Evolutionary conservation across 1,284 basidiomycete genomes (phyloP), one percentile per base, ranked within the genome.

Genomic region (Spongiforma sp.): DNA sequence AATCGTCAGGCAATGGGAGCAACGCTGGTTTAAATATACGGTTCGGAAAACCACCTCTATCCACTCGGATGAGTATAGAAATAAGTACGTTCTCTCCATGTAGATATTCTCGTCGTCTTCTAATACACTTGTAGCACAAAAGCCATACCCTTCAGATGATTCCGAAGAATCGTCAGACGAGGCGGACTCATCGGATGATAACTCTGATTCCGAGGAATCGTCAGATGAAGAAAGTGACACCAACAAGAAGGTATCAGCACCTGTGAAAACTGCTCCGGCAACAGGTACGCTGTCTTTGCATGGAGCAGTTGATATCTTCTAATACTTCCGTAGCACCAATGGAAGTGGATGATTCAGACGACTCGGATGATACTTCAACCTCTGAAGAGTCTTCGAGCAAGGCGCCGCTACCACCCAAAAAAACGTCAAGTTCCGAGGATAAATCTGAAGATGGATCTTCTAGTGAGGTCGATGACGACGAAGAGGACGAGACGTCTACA

Each of bases 371-470:
- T 53, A 0, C 30, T 9, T 55, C 53, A 24, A 55, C 14, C n/a
- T 26, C 32, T n/a, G 32, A 54, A 24, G 52, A 33, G 24, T 54
- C 53, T 26, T 34, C 53, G 33, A 55, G 53, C 19, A n/a, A n/a
- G n/a, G n/a, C n/a, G n/a, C n/a, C n/a, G n/a, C n/a, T n/a, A n/a
- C 33, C 12, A 63, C 69, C 43, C 10, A 57, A 62, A 61, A 55
- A 56, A 46, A 5, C n/a, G 1, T 33, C 46, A 1, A 59, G 58
- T 19, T 54, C 69, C 9, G 33, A 62, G 26, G 56, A 59, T 34
- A 39, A 60, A 17, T 62, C 59, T 10, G 67, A 60, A 17, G 60
- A 62, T 21, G 56, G 60, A 28, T 71, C 74, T 2, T 74, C 74
- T 3, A 39, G 37, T n/a, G 57, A n/a, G n/a, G n/a, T n/a, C n/a